These are phyloP conservation scores for Guillardia theta DNA, from an alignment of 78 protist species.

Conservation along the genomic window DNA sequence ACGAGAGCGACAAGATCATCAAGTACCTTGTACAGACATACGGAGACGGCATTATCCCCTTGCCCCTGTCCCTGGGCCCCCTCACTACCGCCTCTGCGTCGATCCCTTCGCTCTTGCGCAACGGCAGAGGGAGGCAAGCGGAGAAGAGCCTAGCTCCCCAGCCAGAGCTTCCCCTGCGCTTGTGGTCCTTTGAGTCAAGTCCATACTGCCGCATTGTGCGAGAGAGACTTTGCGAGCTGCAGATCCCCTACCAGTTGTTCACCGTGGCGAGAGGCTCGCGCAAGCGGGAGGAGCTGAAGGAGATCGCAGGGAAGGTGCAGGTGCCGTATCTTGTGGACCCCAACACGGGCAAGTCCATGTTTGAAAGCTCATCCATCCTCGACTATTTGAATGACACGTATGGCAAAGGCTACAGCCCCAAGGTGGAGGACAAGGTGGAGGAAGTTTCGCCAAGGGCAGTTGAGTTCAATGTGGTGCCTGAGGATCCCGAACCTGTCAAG, in stretches of 20 bases:
- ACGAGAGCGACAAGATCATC: background rate
- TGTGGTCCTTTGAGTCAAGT: background rate
- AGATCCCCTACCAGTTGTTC: background rate
- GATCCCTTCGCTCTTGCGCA: background rate
- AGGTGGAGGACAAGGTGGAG: no score
- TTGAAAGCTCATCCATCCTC: background rate
- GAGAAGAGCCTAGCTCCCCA: background rate
- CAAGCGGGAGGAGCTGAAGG: background rate
- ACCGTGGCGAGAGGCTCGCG: background rate
- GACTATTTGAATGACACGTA: background rate
- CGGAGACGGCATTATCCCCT: background rate
- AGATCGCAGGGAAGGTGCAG: background rate
- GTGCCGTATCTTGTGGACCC: conserved; percentile 31
- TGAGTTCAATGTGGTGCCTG: no score
- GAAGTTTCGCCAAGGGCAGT: no score
- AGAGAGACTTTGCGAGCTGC: background rate
- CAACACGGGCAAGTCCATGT: conserved; percentile 18
- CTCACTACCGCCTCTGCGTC: background rate
- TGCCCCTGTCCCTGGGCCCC: background rate
- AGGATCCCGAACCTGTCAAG: no score
- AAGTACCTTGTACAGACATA: background rate
- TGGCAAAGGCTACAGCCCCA: no score
- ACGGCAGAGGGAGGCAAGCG: background rate
- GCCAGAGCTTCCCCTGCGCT: background rate
- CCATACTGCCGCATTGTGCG: background rate